A percentile compares a stretch with the other conserved stretches of the same genome.
Evolutionary conservation across 2,329 filamentous ascomycete genomes (phyloP).

Genomic region (Penicillium sp.): DNA sequence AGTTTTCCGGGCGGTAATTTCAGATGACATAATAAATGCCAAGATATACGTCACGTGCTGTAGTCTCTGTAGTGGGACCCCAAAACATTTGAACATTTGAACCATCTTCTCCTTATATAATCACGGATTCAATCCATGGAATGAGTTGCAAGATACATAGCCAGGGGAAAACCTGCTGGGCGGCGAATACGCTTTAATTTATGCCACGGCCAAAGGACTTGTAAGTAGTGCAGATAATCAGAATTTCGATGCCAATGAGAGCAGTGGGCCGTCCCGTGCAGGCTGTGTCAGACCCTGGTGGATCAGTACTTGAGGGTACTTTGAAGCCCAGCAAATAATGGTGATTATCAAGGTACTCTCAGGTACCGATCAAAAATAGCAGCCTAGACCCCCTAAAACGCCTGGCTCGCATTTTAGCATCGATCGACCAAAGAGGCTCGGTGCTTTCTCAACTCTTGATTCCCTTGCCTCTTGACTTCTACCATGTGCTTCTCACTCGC

Average conservation of each 20-base stretch:
- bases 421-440: slow-evolving; percentile 9
- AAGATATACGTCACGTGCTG: too few relatives aligned
- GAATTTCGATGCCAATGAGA: background rate
- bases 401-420: slow-evolving; percentile 18
- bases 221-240: too few relatives aligned
- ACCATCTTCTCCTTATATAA: too few relatives aligned
- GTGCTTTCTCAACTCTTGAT: background rate
- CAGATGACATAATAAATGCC: too few relatives aligned
- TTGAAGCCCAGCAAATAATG: background rate
- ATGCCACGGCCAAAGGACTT: too few relatives aligned
- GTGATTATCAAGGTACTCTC: background rate
- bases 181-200: too few relatives aligned
- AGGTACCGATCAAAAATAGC: slow-evolving; percentile 12
- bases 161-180: too few relatives aligned
- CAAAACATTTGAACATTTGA: too few relatives aligned
- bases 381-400: slow-evolving; percentile 14
- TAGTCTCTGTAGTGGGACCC: too few relatives aligned
- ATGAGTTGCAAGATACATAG: too few relatives aligned
- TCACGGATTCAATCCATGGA: too few relatives aligned
- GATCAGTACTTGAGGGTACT: background rate
- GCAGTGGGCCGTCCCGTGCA: background rate
- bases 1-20: too few relatives aligned
- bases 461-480: background rate
- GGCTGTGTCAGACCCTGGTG: background rate
- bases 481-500: slow-evolving; percentile 9